Percentiles rank a stretch among this genome's conserved stretches.
phyloP scores from a whole-genome alignment of 306 rosid species.

The Albizia julibrissin region DNA sequence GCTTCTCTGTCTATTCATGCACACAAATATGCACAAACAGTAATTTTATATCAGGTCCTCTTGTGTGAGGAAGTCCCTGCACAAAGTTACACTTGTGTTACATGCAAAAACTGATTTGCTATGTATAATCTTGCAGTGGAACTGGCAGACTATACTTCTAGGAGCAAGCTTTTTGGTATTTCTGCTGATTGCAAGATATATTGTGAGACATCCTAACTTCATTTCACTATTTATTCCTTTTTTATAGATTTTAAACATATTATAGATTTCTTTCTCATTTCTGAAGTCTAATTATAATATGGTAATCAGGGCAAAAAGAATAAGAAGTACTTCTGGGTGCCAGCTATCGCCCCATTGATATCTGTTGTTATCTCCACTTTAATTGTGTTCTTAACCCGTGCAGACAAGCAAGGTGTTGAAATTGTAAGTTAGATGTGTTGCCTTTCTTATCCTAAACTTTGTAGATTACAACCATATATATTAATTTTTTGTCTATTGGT shows the following conservation, averaged over 20 bases:
- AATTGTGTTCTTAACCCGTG: slow-evolving; percentile 77
- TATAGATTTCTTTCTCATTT: slow-evolving; percentile 37
- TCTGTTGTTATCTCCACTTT: slow-evolving; percentile 82
- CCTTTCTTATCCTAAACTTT: slow-evolving; percentile 12
- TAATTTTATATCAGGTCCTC: background rate
- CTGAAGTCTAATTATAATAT: background rate
- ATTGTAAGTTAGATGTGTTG: slow-evolving; percentile 56
- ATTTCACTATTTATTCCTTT: background rate
- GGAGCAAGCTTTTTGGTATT: slow-evolving; percentile 68
- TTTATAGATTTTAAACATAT: slow-evolving; percentile 4
- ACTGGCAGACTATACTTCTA: slow-evolving; percentile 86
- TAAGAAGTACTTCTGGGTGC: slow-evolving; percentile 80
- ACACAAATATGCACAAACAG: background rate
- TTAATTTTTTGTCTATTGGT: slow-evolving; percentile 22
- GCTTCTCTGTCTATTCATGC: slow-evolving; percentile 5
- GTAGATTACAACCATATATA: background rate
- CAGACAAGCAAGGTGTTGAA: slow-evolving; percentile 79
- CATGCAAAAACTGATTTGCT: slow-evolving; percentile 29
- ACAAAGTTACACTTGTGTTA: background rate
- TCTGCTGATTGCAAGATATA: slow-evolving; percentile 64
- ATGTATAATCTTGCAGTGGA: slow-evolving; percentile 74
- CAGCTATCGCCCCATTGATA: slow-evolving; percentile 90
- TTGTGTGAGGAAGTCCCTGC: slow-evolving; percentile 15
- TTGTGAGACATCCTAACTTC: slow-evolving; percentile 54
- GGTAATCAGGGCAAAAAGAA: slow-evolving; percentile 81